Evolutionary conservation across 371 early-diverging fungal genomes (phyloP).

Genomic region (Zychaea mexicana): DNA sequence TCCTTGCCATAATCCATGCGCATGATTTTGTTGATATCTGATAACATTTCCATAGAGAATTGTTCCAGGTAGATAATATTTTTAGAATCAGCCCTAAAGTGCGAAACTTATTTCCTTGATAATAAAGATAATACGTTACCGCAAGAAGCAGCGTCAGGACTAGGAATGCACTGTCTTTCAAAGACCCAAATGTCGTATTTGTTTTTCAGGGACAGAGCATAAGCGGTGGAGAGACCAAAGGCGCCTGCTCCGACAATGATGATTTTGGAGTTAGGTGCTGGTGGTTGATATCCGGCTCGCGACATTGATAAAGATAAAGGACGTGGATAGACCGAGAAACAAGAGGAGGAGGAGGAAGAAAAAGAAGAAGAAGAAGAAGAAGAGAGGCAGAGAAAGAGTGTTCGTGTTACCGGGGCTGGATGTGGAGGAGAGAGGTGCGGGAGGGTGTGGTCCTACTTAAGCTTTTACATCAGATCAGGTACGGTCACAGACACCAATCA

Average conservation of each 20-base stretch:
- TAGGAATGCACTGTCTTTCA: slow-evolving; percentile 47
- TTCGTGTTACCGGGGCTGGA: no score
- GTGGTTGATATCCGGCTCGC: slow-evolving; percentile 6
- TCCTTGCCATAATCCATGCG: slow-evolving; percentile 53
- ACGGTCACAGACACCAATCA: slow-evolving; percentile 1
- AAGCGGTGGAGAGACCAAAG: slow-evolving; percentile 55
- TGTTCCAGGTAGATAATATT: no score
- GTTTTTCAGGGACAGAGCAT: slow-evolving; percentile 34
- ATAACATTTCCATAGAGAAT: no score
- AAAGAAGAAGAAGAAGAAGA: neutral
- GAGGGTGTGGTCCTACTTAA: neutral
- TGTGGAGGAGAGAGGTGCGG: neutral
- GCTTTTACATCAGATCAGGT: neutral
- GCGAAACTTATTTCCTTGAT: no score
- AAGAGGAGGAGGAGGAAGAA: neutral
- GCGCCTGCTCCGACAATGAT: slow-evolving; percentile 57
- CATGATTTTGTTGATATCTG: slow-evolving; percentile 57
- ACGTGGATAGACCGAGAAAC: neutral
- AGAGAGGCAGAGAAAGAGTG: neutral
- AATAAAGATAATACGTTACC: no score
- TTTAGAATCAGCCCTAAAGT: no score
- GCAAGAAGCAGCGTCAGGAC: slow-evolving; percentile 45
- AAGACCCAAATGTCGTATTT: slow-evolving; percentile 40
- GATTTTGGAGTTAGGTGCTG: slow-evolving; percentile 33
- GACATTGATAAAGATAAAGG: neutral